Evolutionary conservation across 2,329 filamentous ascomycete species (phyloP).

Genomic region (Fusarium devonianum): DNA sequence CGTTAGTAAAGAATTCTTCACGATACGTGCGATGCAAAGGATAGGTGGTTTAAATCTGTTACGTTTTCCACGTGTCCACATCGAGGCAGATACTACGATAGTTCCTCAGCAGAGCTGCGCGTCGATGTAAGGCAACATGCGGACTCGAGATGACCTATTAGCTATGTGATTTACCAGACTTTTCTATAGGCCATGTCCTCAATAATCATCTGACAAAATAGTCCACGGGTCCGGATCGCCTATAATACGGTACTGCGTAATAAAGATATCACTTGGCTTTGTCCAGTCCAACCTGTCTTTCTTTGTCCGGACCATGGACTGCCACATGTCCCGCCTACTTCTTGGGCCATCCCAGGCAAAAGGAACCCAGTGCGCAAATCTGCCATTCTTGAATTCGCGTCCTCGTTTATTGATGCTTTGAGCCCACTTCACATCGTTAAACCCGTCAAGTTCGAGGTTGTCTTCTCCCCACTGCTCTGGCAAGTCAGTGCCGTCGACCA

Average conservation of each 20-base stretch:
- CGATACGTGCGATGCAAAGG: too few species aligned
- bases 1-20: too few species aligned
- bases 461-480: slow-evolving; percentile 6
- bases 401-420: background rate
- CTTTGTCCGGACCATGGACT: slow-evolving; percentile 1
- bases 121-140: too few species aligned
- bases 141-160: too few species aligned
- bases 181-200: too few species aligned
- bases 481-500: slow-evolving; percentile 1
- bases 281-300: slow-evolving; percentile 6
- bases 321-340: slow-evolving; percentile 4
- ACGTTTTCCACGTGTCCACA: too few species aligned
- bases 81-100: too few species aligned
- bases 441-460: slow-evolving; percentile 5
- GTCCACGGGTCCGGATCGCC: background rate
- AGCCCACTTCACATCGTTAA: slow-evolving; percentile 7
- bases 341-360: slow-evolving; percentile 1
- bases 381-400: slow-evolving; percentile 3
- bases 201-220: background rate
- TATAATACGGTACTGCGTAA: background rate
- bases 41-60: too few species aligned
- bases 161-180: too few species aligned
- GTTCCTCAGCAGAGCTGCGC: too few species aligned
- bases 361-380: slow-evolving; percentile 4
- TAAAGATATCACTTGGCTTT: slow-evolving; percentile 1